Evolutionary conservation across 306 rosid species (phyloP).

Genomic region (Medicago ruthenica): DNA sequence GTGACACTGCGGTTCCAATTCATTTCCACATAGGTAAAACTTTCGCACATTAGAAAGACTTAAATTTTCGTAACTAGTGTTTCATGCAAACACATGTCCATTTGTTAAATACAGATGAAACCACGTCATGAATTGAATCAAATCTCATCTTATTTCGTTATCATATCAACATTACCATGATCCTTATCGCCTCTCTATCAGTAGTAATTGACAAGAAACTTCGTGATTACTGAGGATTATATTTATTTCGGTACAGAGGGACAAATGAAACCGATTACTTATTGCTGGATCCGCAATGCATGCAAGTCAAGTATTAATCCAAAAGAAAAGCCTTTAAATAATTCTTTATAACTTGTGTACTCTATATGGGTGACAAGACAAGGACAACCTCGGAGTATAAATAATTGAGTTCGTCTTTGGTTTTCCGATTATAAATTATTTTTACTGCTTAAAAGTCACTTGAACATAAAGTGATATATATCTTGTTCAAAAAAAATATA

Average conservation of each 20-base stretch:
- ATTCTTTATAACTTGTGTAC: not conserved
- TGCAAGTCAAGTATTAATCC: not conserved
- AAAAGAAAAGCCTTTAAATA: not conserved
- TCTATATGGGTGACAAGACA: conserved; percentile 1
- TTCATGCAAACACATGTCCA: not conserved
- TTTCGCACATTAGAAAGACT: not conserved
- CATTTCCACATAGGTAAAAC: too few relatives aligned
- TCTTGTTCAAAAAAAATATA: too few relatives aligned
- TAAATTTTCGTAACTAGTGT: not conserved
- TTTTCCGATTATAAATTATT: too few relatives aligned
- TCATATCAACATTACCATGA: not conserved
- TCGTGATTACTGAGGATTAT: not conserved
- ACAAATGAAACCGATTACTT: not conserved
- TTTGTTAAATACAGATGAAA: not conserved
- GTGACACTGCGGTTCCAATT: too few relatives aligned
- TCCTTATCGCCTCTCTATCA: not conserved
- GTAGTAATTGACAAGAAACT: conserved; percentile 21
- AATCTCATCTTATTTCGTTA: not conserved
- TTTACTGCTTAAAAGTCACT: too few relatives aligned
- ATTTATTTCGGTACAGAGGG: not conserved
- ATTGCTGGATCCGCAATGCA: not conserved
- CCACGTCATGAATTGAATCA: conserved; percentile 7
- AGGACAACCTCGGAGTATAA: not conserved
- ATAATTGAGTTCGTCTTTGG: too few relatives aligned
- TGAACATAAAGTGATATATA: too few relatives aligned